phyloP scores from a whole-genome alignment of 2,329 filamentous ascomycete species.

The Penicillium sp. region DNA sequence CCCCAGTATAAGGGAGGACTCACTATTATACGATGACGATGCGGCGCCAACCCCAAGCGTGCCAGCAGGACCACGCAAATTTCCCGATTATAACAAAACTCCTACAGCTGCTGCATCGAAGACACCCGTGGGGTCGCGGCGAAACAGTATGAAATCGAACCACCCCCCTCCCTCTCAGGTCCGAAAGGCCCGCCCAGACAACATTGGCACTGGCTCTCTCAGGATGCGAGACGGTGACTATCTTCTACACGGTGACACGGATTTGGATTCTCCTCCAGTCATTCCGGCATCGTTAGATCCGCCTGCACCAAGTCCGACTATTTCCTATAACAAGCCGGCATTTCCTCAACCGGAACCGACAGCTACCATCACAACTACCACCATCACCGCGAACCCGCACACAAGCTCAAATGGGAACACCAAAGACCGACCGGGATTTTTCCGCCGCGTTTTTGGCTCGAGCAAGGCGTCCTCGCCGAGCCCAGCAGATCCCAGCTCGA shows the following conservation, averaged over 20 bases:
- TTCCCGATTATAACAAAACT: slow-evolving; percentile 30
- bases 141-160: slow-evolving; percentile 43
- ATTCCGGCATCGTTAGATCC: slow-evolving; percentile 46
- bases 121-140: slow-evolving; percentile 34
- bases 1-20: slow-evolving; percentile 19
- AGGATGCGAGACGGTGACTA: slow-evolving; percentile 30
- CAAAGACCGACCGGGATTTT: slow-evolving; percentile 80
- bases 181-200: slow-evolving; percentile 37
- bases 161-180: slow-evolving; percentile 34
- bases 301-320: slow-evolving; percentile 50
- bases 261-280: slow-evolving; percentile 36
- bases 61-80: slow-evolving; percentile 67
- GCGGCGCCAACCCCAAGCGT: slow-evolving; percentile 82
- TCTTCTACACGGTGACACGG: slow-evolving; percentile 22
- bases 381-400: slow-evolving; percentile 6
- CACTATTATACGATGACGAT: slow-evolving; percentile 51
- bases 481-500: slow-evolving; percentile 17
- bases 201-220: slow-evolving; percentile 35
- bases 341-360: slow-evolving; percentile 40
- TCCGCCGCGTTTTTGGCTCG: slow-evolving; percentile 82
- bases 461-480: slow-evolving; percentile 50
- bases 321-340: slow-evolving; percentile 48
- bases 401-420: slow-evolving; percentile 22
- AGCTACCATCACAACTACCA: slow-evolving; percentile 24
- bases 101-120: slow-evolving; percentile 25